These are phyloP conservation scores for Cyclotella baltica DNA, from an alignment of 108 stramenopile genomes.

Conservation along the genomic window DNA sequence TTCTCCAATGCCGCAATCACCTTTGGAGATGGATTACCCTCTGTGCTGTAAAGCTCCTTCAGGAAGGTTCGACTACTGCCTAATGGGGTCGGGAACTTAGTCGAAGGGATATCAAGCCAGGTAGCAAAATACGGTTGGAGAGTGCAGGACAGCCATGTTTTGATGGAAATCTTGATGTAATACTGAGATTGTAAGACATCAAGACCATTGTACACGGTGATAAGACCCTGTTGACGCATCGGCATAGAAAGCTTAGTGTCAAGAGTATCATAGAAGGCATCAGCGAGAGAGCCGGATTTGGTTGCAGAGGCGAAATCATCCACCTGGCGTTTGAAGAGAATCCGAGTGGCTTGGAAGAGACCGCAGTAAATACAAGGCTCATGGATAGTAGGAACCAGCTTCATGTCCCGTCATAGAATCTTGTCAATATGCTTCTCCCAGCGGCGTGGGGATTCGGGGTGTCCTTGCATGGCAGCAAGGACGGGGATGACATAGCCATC, in stretches of 20 bases:
- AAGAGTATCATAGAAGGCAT: too few relatives aligned
- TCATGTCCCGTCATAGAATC: constrained; percentile 10
- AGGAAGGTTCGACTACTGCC: neutral
- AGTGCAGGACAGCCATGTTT: neutral
- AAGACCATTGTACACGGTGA: too few relatives aligned
- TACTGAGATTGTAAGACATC: neutral
- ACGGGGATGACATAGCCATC: constrained; percentile 11
- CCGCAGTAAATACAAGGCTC: constrained; percentile 17
- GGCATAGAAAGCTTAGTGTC: neutral
- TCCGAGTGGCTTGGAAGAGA: too few relatives aligned
- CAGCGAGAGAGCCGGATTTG: too few relatives aligned
- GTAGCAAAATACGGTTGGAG: neutral
- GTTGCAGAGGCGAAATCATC: too few relatives aligned
- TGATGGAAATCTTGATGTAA: neutral
- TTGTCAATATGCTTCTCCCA: constrained; percentile 27
- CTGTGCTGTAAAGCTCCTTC: neutral
- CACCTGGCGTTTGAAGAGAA: too few relatives aligned
- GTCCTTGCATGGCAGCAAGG: too few relatives aligned
- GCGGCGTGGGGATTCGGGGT: constrained; percentile 21
- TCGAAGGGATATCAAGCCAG: neutral
- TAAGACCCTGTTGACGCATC: too few relatives aligned
- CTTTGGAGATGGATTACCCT: too few relatives aligned
- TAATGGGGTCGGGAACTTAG: neutral
- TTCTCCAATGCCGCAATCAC: neutral
- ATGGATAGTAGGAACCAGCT: too few relatives aligned